Evolutionary conservation across 495 filamentous ascomycete genomes (phyloP).

Genomic region (Aspergillus mulundensis): DNA sequence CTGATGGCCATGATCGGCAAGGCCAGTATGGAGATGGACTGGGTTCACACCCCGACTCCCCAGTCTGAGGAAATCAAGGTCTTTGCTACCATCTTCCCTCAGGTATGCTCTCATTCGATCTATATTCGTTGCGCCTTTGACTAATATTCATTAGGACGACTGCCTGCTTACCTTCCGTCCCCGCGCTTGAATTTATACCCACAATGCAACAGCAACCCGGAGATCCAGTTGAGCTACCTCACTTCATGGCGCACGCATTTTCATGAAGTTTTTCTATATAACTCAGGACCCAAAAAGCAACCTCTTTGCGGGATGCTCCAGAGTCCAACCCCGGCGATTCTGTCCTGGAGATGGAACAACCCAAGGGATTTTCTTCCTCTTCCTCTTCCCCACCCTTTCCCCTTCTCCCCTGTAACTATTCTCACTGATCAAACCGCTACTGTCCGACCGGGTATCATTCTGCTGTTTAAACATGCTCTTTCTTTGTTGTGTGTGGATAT

Average conservation of each 20-base stretch:
- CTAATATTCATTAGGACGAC: slow-evolving; percentile 35
- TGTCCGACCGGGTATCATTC: slow-evolving; percentile 1
- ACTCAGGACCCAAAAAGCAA: not conserved
- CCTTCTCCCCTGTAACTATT: slow-evolving; percentile 17
- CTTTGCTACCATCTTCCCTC: slow-evolving; percentile 96
- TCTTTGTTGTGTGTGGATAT: not conserved
- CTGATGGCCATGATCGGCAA: slow-evolving; percentile 91
- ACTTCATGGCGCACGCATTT: not conserved
- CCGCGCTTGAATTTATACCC: slow-evolving; percentile 26
- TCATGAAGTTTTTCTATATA: not conserved
- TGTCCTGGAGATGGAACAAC: slow-evolving; percentile 42
- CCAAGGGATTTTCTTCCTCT: not conserved
- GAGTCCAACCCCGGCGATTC: slow-evolving; percentile 23
- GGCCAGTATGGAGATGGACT: slow-evolving; percentile 85
- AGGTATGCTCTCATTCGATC: slow-evolving; percentile 54
- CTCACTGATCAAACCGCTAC: slow-evolving; percentile 1
- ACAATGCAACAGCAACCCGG: slow-evolving; percentile 19
- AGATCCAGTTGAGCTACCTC: slow-evolving; percentile 18
- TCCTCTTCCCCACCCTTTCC: not conserved
- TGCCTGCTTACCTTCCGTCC: slow-evolving; percentile 43
- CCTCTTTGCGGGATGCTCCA: slow-evolving; percentile 1
- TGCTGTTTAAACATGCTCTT: slow-evolving; percentile 8
- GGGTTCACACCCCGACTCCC: slow-evolving; percentile 80
- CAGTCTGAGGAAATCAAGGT: slow-evolving; percentile 93
- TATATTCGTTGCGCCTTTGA: not conserved